These are phyloP conservation scores for Akanthomyces muscarius DNA, from an alignment of 2,329 filamentous ascomycete genomes.

Conservation along the genomic window DNA sequence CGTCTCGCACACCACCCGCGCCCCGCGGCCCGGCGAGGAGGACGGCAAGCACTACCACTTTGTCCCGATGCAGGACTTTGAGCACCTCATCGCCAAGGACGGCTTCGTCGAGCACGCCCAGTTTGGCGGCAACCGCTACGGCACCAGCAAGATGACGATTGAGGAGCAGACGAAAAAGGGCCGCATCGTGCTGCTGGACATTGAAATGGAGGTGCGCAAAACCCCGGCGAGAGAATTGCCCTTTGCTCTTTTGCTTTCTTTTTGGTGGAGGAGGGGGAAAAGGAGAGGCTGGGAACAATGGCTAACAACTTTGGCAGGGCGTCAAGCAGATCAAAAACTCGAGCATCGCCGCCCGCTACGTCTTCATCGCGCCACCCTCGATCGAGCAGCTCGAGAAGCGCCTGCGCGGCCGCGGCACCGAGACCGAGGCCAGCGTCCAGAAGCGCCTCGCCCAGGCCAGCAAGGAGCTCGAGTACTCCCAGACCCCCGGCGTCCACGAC, in stretches of 20 bases:
- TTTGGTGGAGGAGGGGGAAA: too few species aligned
- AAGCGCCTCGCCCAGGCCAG: constrained; percentile 68
- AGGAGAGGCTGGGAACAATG: neutral
- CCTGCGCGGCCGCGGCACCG: constrained; percentile 72
- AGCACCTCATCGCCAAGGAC: constrained; percentile 59
- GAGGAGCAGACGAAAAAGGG: constrained; percentile 68
- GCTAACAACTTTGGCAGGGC: constrained; percentile 40
- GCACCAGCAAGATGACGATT: constrained; percentile 77
- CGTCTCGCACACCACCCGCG: constrained; percentile 74
- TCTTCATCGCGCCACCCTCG: constrained; percentile 80
- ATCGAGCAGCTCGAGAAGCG: constrained; percentile 69
- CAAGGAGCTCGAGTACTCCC: constrained; percentile 69
- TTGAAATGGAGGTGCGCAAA: constrained; percentile 80
- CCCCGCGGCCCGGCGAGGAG: constrained; percentile 69
- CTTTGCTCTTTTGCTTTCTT: neutral
- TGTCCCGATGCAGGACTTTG: constrained; percentile 62
- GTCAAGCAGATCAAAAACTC: constrained; percentile 89
- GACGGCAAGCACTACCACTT: constrained; percentile 82
- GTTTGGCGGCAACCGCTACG: constrained; percentile 84
- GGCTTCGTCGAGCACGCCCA: constrained; percentile 83
- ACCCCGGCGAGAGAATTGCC: neutral
- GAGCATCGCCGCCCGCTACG: constrained; percentile 68
- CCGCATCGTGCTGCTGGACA: constrained; percentile 79
- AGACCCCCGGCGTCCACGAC: constrained; percentile 54
- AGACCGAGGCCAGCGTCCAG: constrained; percentile 66